Evolutionary conservation across 106 monocot genomes (phyloP).

Genomic region (Allium sativum): DNA sequence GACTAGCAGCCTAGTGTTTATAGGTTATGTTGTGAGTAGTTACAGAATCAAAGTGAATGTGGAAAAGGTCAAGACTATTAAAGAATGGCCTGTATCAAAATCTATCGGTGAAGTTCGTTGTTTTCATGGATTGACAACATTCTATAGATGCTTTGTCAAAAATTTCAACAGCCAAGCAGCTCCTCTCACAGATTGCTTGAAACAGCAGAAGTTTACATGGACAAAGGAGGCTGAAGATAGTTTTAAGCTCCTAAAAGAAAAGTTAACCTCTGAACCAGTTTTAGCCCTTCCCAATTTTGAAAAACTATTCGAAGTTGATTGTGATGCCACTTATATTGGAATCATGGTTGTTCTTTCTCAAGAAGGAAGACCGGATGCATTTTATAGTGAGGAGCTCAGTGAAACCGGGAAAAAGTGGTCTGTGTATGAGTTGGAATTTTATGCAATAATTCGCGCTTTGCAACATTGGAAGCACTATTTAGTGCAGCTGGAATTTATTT

Average conservation of each 20-base stretch:
- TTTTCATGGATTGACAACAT: slow-evolving; percentile 1
- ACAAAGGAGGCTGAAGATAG: background rate
- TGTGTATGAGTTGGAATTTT: slow-evolving; percentile 1
- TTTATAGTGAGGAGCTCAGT: slow-evolving; percentile 2
- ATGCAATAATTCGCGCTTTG: background rate
- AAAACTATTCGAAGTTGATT: slow-evolving; percentile 1
- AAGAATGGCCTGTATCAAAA: background rate
- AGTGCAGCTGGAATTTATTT: background rate
- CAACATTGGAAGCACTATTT: background rate
- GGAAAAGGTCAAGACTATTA: background rate
- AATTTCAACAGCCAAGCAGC: background rate
- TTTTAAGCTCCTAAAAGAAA: background rate
- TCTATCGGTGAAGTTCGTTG: background rate
- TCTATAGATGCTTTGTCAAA: background rate
- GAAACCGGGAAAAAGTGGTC: background rate
- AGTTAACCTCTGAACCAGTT: background rate
- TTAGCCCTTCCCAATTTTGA: background rate
- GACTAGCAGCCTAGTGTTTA: background rate
- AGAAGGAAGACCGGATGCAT: background rate
- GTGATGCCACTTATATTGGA: background rate
- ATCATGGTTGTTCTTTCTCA: background rate
- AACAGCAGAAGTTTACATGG: background rate
- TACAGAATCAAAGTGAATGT: background rate
- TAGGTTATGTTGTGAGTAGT: background rate
- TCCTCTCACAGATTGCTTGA: background rate